Percentiles rank a stretch among this genome's conserved stretches.
Conservation (phyloP, 768 basidiomycete species). For the Pulveroboletus sp. region DNA sequence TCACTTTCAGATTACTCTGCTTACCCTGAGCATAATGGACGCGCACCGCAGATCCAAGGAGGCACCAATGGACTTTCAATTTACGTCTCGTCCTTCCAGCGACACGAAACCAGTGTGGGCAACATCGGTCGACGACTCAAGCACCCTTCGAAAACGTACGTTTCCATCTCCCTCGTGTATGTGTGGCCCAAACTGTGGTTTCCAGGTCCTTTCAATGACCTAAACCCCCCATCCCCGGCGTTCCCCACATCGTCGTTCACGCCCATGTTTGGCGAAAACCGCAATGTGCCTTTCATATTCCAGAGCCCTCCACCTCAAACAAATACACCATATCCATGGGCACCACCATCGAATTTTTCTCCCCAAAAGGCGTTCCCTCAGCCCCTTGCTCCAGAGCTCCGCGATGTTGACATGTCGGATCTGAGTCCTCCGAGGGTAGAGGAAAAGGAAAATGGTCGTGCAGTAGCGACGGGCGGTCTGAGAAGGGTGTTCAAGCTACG, state of each 20-base stretch:
- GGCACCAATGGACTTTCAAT: constrained; percentile 88
- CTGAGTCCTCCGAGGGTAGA: constrained; percentile 54
- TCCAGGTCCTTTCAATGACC: constrained; percentile 42
- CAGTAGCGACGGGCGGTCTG: constrained; percentile 62
- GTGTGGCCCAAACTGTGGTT: constrained; percentile 28
- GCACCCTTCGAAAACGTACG: constrained; percentile 67
- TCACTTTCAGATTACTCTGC: background rate
- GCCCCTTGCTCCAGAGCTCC: constrained; percentile 42
- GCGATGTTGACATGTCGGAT: constrained; percentile 76
- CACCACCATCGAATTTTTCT: constrained; percentile 58
- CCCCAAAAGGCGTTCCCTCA: constrained; percentile 57
- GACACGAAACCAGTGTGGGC: constrained; percentile 59
- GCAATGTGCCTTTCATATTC: constrained; percentile 72
- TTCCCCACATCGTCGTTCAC: constrained; percentile 36
- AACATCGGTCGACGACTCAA: constrained; percentile 38
- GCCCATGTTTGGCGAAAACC: constrained; percentile 61
- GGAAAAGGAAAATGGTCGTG: constrained; percentile 41
- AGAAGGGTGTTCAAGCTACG: constrained; percentile 63
- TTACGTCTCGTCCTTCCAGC: constrained; percentile 60
- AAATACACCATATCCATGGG: constrained; percentile 54
- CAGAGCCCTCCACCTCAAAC: constrained; percentile 46
- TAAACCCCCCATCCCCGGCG: constrained; percentile 35
- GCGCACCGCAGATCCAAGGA: constrained; percentile 55
- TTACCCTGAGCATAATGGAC: constrained; percentile 19
- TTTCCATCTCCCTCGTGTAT: constrained; percentile 27